Evolutionary conservation across 257 asterid genomes (phyloP), one percentile per base, ranked within the genome.

Genomic region (Fraxinus cuspidata): DNA sequence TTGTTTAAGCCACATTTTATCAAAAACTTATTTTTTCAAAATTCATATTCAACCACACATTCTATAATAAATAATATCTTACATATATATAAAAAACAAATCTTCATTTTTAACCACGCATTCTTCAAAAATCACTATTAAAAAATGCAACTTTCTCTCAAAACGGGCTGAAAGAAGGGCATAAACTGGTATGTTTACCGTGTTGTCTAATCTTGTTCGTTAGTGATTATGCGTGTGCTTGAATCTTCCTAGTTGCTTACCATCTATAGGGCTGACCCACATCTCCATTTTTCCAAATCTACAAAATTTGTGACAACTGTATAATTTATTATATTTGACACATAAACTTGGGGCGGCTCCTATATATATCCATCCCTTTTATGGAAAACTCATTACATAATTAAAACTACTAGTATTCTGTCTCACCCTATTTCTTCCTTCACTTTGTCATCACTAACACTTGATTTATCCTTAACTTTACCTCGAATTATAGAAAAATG

Each of bases 181-280:
- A 1, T 32, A 44, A 44, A 44, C 0, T 11, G 7, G 47, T 42
- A 47, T 15, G 5, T 12, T 47, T 15, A 15, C 5, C 1, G n/a
- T 47, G 18, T 42, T 42, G 56, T 47, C 56, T 1, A 15, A 15
- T 47, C 56, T 13, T 47, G 19, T 47, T 47, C 56, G n/a, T 47
- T 47, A 47, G n/a, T 42, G 51, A 12, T 42, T 2, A 42, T 42
- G 1, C 7, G 13, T 2, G 64, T n/a, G 65, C 7, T 80, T 89
- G 95, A 92, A 91, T 89, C 95, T 90, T 89, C 97, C 92, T 84
- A 82, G 84, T 80, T 84, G 82, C 90, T 84, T 73, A 81, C 95
- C 84, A 60, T 75, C 85, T 74, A 72, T 77, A 63, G 89, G 87
- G 94, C 91, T 91, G 94, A 88, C 98, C 97, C 96, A 87, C 88